Evolutionary conservation across 495 filamentous ascomycete species (phyloP).

Genomic region (Aspergillus funiculosus): DNA sequence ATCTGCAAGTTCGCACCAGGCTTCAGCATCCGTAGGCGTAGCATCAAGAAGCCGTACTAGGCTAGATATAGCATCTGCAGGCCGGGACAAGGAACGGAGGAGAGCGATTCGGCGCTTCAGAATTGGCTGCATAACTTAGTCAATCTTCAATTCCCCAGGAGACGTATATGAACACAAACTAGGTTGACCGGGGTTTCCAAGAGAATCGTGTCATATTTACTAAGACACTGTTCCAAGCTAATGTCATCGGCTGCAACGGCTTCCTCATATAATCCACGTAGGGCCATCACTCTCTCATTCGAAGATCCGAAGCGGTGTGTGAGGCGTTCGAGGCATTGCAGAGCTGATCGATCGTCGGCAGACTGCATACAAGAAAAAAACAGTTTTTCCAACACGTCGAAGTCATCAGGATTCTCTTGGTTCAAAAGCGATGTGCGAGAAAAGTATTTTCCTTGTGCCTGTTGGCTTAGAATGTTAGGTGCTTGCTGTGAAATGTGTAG

Average conservation of each 20-base stretch:
- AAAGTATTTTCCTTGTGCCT: constrained; percentile 39
- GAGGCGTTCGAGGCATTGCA: constrained; percentile 64
- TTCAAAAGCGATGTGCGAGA: constrained; percentile 39
- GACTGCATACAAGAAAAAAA: constrained; percentile 79
- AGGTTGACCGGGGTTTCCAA: constrained; percentile 73
- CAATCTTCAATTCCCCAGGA: constrained; percentile 5
- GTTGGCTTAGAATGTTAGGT: constrained; percentile 54
- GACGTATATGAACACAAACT: constrained; percentile 41
- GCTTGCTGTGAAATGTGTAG: constrained; percentile 75
- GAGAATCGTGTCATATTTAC: constrained; percentile 71
- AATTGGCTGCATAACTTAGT: constrained; percentile 55
- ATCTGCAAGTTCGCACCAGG: constrained; percentile 88
- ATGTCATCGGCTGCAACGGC: constrained; percentile 62
- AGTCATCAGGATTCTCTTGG: constrained; percentile 69
- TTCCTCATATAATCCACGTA: constrained; percentile 80
- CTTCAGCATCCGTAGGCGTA: constrained; percentile 85
- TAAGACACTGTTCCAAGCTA: constrained; percentile 61
- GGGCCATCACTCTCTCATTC: constrained; percentile 77
- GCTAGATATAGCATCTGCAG: constrained; percentile 65
- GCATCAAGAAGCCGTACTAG: constrained; percentile 70
- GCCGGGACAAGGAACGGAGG: constrained; percentile 61
- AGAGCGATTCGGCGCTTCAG: constrained; percentile 81
- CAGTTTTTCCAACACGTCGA: constrained; percentile 79
- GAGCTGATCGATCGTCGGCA: constrained; percentile 73
- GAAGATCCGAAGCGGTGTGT: constrained; percentile 70